Base-by-base conservation (phyloP, 2,329 filamentous ascomycete genomes). In the Sporothrix brunneoviolacea region DNA sequence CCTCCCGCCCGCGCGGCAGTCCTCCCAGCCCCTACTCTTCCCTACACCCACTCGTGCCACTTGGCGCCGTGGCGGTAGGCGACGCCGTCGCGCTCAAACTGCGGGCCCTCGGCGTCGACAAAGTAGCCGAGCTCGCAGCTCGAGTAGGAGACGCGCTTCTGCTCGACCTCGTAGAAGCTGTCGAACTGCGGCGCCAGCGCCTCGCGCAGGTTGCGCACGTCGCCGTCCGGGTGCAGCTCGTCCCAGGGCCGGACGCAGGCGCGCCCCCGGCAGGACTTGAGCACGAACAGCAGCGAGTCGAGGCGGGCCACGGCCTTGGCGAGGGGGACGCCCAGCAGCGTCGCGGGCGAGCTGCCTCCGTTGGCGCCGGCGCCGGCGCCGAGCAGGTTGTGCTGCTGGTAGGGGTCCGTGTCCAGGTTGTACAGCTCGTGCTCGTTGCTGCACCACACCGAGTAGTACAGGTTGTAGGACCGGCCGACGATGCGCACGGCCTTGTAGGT, bases 381-480 rank as follows among this genome's bases (percentile, higher is more conserved):
- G 12, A 60, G 57, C 2, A 76, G 57, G 45, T 81, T 82, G 39
- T 64, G 57, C 19, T 76, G 62, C 59, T 83, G 75, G 27, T 70
- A 68, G 1, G 75, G 76, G 50, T 81, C 78, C 22, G 66, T 67
- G 73, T 79, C 36, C 19, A 45, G 22, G 33, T 52, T 74, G 60
- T 86, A 87, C 2, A 84, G 71, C 61, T 87, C 82, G 50, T 79
- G 76, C 59, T 85, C 82, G 46, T 80, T 80, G 13, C 67, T 83
- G 59, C 84, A 87, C 82, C 83, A 87, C 0, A 85, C 79, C 0
- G 80, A 75, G 58, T 87, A 87, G 54, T 81, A 79, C 5, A 86
- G 61, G 58, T 75, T 79, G 59, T 85, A 86, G 4, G 66, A 64
- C 2, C 72, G 61, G 1, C 72, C 66, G 4, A 80, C 68, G 6